phyloP scores from a whole-genome alignment of 805 yeast species.

The Lipomyces spencermartinsiae region DNA sequence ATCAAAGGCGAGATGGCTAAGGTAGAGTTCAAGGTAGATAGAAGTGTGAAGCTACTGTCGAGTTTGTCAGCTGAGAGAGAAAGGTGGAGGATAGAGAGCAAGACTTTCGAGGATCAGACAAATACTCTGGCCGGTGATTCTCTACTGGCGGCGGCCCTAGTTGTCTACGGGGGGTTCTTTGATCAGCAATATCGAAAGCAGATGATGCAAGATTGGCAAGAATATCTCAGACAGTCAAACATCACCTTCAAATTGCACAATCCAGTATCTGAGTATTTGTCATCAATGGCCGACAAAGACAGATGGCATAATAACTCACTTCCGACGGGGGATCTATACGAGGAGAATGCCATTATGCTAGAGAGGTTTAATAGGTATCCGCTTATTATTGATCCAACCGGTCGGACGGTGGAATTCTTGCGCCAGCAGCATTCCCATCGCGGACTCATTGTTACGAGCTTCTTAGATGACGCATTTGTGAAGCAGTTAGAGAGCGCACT shows the following conservation, averaged over 20 bases:
- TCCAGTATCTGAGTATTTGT: slow-evolving; percentile 49
- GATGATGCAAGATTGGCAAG: slow-evolving; percentile 50
- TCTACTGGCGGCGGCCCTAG: slow-evolving; percentile 65
- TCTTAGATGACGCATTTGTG: slow-evolving; percentile 68
- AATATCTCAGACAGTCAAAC: slow-evolving; percentile 46
- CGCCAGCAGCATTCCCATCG: slow-evolving; percentile 40
- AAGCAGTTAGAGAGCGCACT: slow-evolving; percentile 79
- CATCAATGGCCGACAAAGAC: slow-evolving; percentile 51
- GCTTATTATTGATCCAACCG: slow-evolving; percentile 76
- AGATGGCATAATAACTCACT: slow-evolving; percentile 63
- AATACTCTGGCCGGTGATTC: slow-evolving; percentile 67
- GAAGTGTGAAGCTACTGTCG: slow-evolving; percentile 68
- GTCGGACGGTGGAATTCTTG: slow-evolving; percentile 54
- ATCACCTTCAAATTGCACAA: slow-evolving; percentile 52
- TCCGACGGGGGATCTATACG: slow-evolving; percentile 62
- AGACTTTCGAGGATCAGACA: slow-evolving; percentile 55
- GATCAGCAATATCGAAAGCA: slow-evolving; percentile 57
- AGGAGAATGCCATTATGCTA: slow-evolving; percentile 69
- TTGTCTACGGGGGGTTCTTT: slow-evolving; percentile 64
- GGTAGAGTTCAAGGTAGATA: slow-evolving; percentile 64
- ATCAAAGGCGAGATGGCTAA: slow-evolving; percentile 71
- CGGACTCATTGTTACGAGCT: slow-evolving; percentile 61
- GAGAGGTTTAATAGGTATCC: slow-evolving; percentile 54
- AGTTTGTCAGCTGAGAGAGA: slow-evolving; percentile 68
- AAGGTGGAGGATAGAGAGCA: slow-evolving; percentile 74